Conservation (phyloP, 495 filamentous ascomycete species). For the Chaetomidium leptoderma region DNA sequence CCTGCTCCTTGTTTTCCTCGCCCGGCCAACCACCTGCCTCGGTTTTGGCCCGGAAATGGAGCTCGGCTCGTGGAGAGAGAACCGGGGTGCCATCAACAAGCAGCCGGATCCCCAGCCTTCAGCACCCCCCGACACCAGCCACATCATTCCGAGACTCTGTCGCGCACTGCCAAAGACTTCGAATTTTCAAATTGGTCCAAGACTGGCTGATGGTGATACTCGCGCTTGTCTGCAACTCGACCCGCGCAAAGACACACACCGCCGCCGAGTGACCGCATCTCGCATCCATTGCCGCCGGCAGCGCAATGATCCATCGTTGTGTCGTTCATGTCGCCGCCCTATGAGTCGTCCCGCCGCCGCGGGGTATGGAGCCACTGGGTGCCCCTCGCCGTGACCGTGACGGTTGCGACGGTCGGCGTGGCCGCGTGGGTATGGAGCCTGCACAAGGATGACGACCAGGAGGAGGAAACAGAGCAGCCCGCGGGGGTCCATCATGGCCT, state of each 20-base stretch:
- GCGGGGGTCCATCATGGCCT: slow-evolving; percentile 39
- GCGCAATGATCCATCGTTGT: slow-evolving; percentile 29
- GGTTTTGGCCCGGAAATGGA: slow-evolving; percentile 30
- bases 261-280: not conserved
- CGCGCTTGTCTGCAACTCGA: not conserved
- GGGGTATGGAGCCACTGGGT: slow-evolving; percentile 77
- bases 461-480: slow-evolving; percentile 59
- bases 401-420: slow-evolving; percentile 75
- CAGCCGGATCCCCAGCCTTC: slow-evolving; percentile 26
- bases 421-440: slow-evolving; percentile 94
- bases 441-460: slow-evolving; percentile 51
- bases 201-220: not conserved
- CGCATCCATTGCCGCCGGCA: slow-evolving; percentile 11
- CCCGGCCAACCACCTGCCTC: slow-evolving; percentile 37
- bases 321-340: slow-evolving; percentile 68
- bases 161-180: not conserved
- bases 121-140: slow-evolving; percentile 20
- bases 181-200: not conserved
- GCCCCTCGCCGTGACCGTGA: slow-evolving; percentile 76
- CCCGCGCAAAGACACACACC: not conserved
- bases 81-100: slow-evolving; percentile 29
- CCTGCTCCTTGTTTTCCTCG: slow-evolving; percentile 17
- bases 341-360: slow-evolving; percentile 64
- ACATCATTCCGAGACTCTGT: slow-evolving; percentile 18
- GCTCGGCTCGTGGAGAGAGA: slow-evolving; percentile 21